phyloP scores from a whole-genome alignment of 2,329 filamentous ascomycete genomes.

The Periconia macrospinosa region DNA sequence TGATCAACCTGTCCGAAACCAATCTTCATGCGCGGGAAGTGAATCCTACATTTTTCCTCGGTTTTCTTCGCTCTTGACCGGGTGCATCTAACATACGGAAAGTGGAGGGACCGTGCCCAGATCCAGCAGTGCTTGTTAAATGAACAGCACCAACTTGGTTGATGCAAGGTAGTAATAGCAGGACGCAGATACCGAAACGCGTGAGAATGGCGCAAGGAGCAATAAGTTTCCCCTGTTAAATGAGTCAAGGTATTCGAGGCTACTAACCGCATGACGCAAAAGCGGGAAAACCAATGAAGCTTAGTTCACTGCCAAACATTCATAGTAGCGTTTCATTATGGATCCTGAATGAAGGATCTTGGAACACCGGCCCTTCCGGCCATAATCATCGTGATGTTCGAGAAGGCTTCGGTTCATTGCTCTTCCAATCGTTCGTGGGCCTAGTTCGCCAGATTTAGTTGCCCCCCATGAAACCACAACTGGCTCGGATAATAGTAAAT shows the following conservation, averaged over 20 bases:
- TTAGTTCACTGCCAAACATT: conserved; percentile 8
- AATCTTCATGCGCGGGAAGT: too few species aligned
- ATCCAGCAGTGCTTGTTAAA: neutral
- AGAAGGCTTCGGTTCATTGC: conserved; percentile 30
- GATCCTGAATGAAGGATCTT: conserved; percentile 25
- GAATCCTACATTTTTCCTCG: too few species aligned
- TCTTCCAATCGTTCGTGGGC: conserved; percentile 10
- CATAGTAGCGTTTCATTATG: conserved; percentile 23
- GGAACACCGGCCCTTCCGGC: conserved; percentile 30
- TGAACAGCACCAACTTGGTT: conserved; percentile 1
- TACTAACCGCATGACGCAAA: conserved; percentile 21
- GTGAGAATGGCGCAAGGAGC: conserved; percentile 15
- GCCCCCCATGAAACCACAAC: neutral
- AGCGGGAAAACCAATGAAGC: conserved; percentile 10
- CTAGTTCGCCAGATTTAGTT: too few species aligned
- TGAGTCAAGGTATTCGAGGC: conserved; percentile 22
- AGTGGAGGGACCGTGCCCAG: too few species aligned
- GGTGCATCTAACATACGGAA: too few species aligned
- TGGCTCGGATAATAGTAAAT: conserved; percentile 13
- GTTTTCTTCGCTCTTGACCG: too few species aligned
- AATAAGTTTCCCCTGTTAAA: conserved; percentile 16
- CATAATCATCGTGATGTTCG: conserved; percentile 22
- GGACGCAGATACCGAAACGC: conserved; percentile 11
- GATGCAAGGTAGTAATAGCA: conserved; percentile 14
- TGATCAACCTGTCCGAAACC: too few species aligned